Evolutionary conservation across 2,329 filamentous ascomycete species (phyloP).

Genomic region (Lachnellula cervina): DNA sequence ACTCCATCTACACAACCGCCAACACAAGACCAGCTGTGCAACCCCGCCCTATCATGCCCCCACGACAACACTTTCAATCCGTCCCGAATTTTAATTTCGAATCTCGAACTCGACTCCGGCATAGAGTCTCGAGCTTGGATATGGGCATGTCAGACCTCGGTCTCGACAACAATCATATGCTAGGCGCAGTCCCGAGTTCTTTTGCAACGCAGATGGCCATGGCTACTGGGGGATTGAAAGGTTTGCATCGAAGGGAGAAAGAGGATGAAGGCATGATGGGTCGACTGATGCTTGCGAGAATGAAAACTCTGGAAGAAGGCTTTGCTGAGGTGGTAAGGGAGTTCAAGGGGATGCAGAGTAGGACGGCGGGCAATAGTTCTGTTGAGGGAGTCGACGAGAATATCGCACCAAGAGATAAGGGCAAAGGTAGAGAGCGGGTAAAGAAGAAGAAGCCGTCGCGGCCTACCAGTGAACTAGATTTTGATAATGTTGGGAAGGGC

Average conservation of each 20-base stretch:
- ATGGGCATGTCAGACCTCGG: conserved; percentile 66
- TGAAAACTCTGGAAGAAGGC: conserved; percentile 90
- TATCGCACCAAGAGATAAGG: conserved; percentile 6
- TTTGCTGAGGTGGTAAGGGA: conserved; percentile 83
- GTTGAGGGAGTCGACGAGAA: conserved; percentile 14
- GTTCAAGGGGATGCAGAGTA: conserved; percentile 40
- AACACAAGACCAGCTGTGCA: conserved; percentile 32
- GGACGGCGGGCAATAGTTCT: conserved; percentile 27
- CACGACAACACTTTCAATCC: conserved; percentile 49
- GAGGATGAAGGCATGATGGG: conserved; percentile 67
- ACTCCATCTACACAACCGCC: conserved; percentile 34
- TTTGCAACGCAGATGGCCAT: conserved; percentile 79
- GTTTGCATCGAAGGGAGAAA: conserved; percentile 33
- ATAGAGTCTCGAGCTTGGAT: conserved; percentile 58
- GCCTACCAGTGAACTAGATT: conserved; percentile 19
- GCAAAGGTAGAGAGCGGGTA: conserved; percentile 12
- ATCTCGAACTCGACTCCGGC: conserved; percentile 19
- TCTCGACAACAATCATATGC: conserved; percentile 57
- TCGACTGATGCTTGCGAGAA: conserved; percentile 76
- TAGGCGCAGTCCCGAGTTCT: conserved; percentile 64
- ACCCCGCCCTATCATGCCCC: conserved; percentile 52
- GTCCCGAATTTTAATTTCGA: conserved; percentile 44
- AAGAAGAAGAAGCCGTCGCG: conserved; percentile 6
- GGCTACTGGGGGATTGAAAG: conserved; percentile 58
- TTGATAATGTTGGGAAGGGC: conserved; percentile 4